Conservation (phyloP, 164 flowering plant genomes). For the Dillenia turbinata region DNA sequence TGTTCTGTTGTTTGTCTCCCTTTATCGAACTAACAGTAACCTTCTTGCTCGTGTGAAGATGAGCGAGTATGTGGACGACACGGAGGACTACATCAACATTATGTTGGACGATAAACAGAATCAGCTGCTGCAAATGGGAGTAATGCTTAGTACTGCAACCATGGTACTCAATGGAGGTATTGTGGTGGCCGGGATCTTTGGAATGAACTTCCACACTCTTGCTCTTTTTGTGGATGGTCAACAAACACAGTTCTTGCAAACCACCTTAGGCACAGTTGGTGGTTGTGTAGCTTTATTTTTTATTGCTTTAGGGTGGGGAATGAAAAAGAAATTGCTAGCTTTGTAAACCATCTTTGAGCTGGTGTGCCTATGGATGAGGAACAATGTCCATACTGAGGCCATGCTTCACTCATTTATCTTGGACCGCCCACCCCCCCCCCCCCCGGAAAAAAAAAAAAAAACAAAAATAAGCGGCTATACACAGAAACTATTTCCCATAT, state of each 20-base stretch:
- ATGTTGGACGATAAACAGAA: conserved; percentile 51
- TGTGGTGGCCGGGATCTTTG: conserved; percentile 32
- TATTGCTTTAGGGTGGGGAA: conserved; percentile 38
- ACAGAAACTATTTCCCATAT: too few relatives aligned
- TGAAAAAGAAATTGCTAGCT: conserved; percentile 30
- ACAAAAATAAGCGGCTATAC: too few relatives aligned
- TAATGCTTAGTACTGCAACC: conserved; percentile 33
- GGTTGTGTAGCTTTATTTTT: conserved; percentile 35
- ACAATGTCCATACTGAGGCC: too few relatives aligned
- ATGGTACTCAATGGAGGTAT: conserved; percentile 29
- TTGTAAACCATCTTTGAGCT: background rate
- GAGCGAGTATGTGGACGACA: conserved; percentile 47
- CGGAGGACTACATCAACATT: conserved; percentile 45
- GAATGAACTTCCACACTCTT: conserved; percentile 30
- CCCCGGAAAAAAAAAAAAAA: too few relatives aligned
- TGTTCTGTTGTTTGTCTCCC: too few relatives aligned
- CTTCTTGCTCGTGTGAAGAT: conserved; percentile 11
- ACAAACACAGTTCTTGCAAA: conserved; percentile 30
- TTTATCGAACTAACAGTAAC: too few relatives aligned
- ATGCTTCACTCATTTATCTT: too few relatives aligned
- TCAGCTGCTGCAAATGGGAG: conserved; percentile 50
- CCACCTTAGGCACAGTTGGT: conserved; percentile 28
- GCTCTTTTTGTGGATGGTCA: conserved; percentile 12
- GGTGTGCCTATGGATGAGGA: too few relatives aligned
- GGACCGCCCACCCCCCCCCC: too few relatives aligned